Conservation (phyloP, 2,329 filamentous ascomycete genomes). For the Colletotrichum cuscutae region DNA sequence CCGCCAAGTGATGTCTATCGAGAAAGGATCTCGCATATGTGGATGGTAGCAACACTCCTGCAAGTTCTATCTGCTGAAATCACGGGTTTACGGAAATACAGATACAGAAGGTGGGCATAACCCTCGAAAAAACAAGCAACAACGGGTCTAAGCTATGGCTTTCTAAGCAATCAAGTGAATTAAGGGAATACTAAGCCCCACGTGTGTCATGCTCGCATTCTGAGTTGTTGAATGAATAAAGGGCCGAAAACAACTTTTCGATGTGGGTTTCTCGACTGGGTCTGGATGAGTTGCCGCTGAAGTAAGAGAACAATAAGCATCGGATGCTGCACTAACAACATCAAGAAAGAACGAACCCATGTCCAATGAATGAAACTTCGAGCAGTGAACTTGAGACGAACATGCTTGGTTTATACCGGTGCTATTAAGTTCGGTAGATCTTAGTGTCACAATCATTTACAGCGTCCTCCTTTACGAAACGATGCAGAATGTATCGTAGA, state of each 20-base stretch:
- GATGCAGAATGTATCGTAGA: fast-evolving
- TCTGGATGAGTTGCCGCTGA: not conserved
- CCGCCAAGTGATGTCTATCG: not conserved
- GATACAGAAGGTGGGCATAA: not conserved
- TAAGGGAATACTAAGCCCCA: not conserved
- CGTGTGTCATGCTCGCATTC: not conserved
- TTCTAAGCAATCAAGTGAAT: not conserved
- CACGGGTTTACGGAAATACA: slow-evolving; percentile 6
- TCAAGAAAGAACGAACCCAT: not conserved
- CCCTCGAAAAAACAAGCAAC: not conserved
- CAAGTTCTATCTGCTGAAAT: not conserved
- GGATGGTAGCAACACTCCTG: not conserved
- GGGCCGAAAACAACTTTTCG: not conserved
- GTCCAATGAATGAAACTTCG: not conserved
- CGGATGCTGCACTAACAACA: not conserved
- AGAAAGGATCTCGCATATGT: not conserved
- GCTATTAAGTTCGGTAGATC: not conserved
- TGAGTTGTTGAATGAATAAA: not conserved
- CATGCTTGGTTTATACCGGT: not conserved
- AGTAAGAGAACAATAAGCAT: not conserved
- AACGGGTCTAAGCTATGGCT: not conserved
- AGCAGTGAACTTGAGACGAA: not conserved
- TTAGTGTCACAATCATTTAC: no score
- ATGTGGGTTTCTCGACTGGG: not conserved
- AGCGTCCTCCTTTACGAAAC: no score